These are phyloP conservation scores for Phialocephala sp. DNA, from an alignment of 2,329 filamentous ascomycete species.

Conservation along the genomic window DNA sequence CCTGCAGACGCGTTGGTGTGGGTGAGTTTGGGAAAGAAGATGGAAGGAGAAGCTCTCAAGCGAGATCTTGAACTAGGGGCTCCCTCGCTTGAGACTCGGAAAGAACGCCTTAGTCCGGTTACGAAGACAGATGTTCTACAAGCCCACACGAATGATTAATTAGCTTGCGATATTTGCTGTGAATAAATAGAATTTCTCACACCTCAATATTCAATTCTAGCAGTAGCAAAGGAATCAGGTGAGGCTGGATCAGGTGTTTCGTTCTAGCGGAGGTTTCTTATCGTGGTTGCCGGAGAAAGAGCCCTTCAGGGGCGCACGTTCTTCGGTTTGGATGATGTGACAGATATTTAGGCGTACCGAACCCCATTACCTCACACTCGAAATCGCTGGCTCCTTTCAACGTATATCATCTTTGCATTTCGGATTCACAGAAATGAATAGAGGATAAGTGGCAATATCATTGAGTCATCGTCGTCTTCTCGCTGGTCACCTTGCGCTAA, in stretches of 20 bases:
- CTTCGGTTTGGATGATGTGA: slow-evolving; percentile 16
- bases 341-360: slow-evolving; percentile 14
- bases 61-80: not conserved
- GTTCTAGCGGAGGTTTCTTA: slow-evolving; percentile 10
- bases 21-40: slow-evolving; percentile 19
- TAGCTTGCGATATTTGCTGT: not conserved
- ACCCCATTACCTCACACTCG: not conserved
- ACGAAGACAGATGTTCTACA: not conserved
- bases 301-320: not conserved
- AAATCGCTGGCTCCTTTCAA: not conserved
- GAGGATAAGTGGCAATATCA: not conserved
- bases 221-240: not conserved
- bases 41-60: not conserved
- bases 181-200: not conserved
- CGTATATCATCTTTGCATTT: not conserved
- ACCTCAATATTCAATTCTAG: not conserved
- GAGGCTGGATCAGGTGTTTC: not conserved
- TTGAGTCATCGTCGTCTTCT: slow-evolving; percentile 6
- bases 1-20: slow-evolving; percentile 29
- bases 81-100: not conserved
- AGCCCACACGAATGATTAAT: not conserved
- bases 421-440: not conserved
- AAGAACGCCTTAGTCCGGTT: not conserved
- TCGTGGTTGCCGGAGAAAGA: slow-evolving; percentile 7
- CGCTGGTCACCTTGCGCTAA: not conserved